Evolutionary conservation across 345 rosid genomes (phyloP).

Genomic region (Bruguiera sexangula): DNA sequence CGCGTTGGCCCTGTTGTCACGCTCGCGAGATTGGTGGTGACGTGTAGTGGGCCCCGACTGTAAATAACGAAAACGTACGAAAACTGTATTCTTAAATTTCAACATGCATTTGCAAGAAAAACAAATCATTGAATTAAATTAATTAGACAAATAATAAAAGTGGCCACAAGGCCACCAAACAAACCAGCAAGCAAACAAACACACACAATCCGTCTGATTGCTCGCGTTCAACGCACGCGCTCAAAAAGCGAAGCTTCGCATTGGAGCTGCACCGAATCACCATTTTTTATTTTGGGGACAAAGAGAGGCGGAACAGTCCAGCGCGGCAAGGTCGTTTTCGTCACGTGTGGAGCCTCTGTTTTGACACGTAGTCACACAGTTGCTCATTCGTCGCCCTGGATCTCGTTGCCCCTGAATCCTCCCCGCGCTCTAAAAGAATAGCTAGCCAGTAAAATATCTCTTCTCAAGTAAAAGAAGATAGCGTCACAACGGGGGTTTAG

Average conservation of each 20-base stretch:
- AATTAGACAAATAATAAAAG: no score
- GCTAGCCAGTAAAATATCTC: constrained; percentile 18
- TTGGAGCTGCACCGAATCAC: neutral
- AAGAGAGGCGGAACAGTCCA: constrained; percentile 17
- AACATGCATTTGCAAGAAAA: constrained; percentile 31
- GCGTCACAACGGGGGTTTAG: constrained; percentile 12
- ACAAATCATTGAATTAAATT: neutral
- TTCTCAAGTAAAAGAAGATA: constrained; percentile 11
- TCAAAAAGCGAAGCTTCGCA: constrained; percentile 3
- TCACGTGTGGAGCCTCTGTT: neutral
- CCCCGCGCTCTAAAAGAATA: constrained; percentile 8
- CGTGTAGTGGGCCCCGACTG: constrained; percentile 45
- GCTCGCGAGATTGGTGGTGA: constrained; percentile 45
- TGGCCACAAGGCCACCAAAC: neutral
- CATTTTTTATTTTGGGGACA: no score
- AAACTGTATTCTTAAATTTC: constrained; percentile 33
- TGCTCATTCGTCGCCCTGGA: constrained; percentile 37
- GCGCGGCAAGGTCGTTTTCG: constrained; percentile 28
- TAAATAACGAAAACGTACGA: neutral
- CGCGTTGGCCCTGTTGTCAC: constrained; percentile 47
- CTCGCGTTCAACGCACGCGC: constrained; percentile 27
- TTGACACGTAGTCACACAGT: constrained; percentile 25
- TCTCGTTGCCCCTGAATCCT: constrained; percentile 25
- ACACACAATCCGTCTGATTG: neutral
- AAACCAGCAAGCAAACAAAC: no score